Conservation (phyloP, 805 yeast species). For the Kuraishia hungarica region DNA sequence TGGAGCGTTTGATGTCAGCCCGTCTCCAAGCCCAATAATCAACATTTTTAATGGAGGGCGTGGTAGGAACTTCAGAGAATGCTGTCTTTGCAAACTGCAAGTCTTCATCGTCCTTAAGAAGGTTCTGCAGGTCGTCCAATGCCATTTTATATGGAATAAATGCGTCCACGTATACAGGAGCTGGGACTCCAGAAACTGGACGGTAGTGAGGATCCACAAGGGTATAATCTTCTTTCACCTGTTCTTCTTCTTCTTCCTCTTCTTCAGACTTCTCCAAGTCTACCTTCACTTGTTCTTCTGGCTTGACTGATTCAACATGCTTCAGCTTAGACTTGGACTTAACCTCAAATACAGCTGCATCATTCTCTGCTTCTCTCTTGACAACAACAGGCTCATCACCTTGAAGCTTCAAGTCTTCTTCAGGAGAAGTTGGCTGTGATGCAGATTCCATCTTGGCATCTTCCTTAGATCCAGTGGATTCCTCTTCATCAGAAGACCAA, state of each 20-base stretch:
- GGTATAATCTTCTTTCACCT: conserved; percentile 17
- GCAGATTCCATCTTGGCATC: conserved; percentile 6
- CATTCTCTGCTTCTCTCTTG: background rate
- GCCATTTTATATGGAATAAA: conserved; percentile 16
- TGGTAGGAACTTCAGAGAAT: conserved; percentile 18
- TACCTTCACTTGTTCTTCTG: conserved; percentile 18
- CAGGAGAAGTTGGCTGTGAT: conserved; percentile 19
- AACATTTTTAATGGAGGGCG: conserved; percentile 22
- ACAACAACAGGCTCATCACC: background rate
- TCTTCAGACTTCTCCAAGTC: conserved; percentile 17
- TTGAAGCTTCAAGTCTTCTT: conserved; percentile 4
- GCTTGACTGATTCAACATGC: background rate
- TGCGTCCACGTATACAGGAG: conserved; percentile 47
- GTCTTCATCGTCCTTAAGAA: conserved; percentile 74
- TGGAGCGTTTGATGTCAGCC: conserved; percentile 21
- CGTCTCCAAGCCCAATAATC: conserved; percentile 66
- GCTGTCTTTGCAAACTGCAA: conserved; percentile 40
- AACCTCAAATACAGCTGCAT: too few species aligned
- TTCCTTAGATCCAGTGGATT: conserved; percentile 5
- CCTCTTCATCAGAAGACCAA: conserved; percentile 14
- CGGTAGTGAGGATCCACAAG: conserved; percentile 29
- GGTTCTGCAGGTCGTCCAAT: conserved; percentile 33
- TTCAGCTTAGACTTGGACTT: too few species aligned
- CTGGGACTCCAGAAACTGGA: conserved; percentile 45
- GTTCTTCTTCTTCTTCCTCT: conserved; percentile 14